phyloP scores from a whole-genome alignment of 805 yeast species.

The Wickerhamomyces canadensis region DNA sequence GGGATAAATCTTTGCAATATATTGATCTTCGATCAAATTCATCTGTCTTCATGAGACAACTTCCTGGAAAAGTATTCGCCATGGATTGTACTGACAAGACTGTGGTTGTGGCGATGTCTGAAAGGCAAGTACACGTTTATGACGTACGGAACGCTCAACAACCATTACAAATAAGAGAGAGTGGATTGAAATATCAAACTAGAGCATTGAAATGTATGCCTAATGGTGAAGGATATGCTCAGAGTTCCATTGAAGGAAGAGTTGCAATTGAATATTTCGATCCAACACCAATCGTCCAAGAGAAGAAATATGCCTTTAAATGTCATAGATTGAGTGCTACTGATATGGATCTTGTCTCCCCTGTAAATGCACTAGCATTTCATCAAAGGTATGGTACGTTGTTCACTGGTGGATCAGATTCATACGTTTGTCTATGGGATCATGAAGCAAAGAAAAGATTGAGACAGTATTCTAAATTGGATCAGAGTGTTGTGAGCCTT shows the following conservation, averaged over 20 bases:
- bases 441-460: constrained; percentile 74
- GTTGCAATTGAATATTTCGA: constrained; percentile 69
- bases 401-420: constrained; percentile 89
- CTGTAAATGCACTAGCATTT: constrained; percentile 74
- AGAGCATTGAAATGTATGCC: constrained; percentile 52
- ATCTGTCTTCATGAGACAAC: constrained; percentile 7
- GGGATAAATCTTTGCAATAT: constrained; percentile 50
- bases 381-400: constrained; percentile 75
- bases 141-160: constrained; percentile 42
- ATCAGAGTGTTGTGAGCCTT: constrained; percentile 37
- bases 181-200: constrained; percentile 64
- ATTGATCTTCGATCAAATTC: constrained; percentile 36
- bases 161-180: constrained; percentile 49
- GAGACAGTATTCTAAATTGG: constrained; percentile 56
- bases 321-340: constrained; percentile 56
- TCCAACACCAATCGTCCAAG: constrained; percentile 35
- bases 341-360: constrained; percentile 55
- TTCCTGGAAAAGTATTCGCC: constrained; percentile 50
- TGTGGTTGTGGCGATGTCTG: constrained; percentile 50
- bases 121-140: constrained; percentile 49
- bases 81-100: constrained; percentile 48
- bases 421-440: constrained; percentile 87
- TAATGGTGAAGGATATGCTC: constrained; percentile 52
- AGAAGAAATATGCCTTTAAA: constrained; percentile 67
- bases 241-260: constrained; percentile 76